Base-by-base conservation (phyloP, 768 basidiomycete genomes). In the Floccularia luteovirens region DNA sequence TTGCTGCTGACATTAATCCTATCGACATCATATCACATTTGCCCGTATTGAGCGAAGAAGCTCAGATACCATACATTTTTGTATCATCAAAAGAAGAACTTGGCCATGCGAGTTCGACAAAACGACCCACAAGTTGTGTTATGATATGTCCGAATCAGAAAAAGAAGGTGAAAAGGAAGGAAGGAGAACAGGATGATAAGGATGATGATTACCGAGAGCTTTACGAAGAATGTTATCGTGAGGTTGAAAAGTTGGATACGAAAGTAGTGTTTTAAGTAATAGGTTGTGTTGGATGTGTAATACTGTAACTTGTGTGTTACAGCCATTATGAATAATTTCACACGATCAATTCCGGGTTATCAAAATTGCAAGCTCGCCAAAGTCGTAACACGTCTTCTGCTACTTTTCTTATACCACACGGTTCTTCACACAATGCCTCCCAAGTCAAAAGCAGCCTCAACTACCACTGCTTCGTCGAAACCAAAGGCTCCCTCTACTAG, bases 21-120 rank as follows among this genome's bases (percentile, higher is more conserved):
- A 85, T 98, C 53, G 96, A 99, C 66, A 96, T 99, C 50, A 92
- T 98, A 53, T 93, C 93, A 24, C 96, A 98, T 65, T 71, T 99
- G 37, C 96, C 96, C 4, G 70, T 97, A 7, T 69, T 99, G 56
- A 84, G 89, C 34, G 96, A 99, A 67, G 96, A 99, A 59, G 85
- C 90, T 7, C 71, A 80, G 25, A 82, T 91, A 58, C 91, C 91
- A 1, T 94, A 92, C 55, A 72, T 92, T 36, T 93, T 90, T 56
- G 86, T 93, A 11, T 55, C 82, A 2, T 92, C 88, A 3, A 96
- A 94, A 57, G 96, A 98, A 62, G 91, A 94, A 55, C 81, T 99
- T 21, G 96, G 96, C 0, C 82, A 87, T 50, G 90, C 93, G 13
- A 91, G 91, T 56, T 86, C 90, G 37, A 99, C 96, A 31, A 99